Evolutionary conservation across 139 green algal genomes (phyloP).

Genomic region (Chlorella sp.): DNA sequence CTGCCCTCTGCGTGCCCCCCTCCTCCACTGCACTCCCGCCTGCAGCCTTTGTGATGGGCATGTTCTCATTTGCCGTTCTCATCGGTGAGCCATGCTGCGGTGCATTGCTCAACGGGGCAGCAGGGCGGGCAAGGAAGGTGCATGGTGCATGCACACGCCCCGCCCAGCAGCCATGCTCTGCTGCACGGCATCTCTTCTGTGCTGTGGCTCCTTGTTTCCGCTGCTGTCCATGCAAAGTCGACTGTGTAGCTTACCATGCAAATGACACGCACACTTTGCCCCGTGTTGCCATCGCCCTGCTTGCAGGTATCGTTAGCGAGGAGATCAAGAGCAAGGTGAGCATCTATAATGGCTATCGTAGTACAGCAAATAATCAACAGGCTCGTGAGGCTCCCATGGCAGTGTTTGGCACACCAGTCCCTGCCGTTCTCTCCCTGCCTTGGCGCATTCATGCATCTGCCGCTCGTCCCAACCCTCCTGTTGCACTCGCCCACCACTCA

Average conservation of each 20-base stretch:
- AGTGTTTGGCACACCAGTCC: too few relatives aligned
- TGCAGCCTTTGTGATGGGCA: not conserved
- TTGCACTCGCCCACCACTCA: not conserved
- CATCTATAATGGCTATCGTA: too few relatives aligned
- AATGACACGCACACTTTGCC: not conserved
- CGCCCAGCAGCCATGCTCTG: not conserved
- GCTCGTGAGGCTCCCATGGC: too few relatives aligned
- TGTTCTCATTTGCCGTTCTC: constrained; percentile 38
- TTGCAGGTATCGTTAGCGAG: constrained; percentile 33
- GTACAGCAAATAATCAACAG: not conserved
- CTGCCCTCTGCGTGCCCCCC: not conserved
- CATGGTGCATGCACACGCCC: not conserved
- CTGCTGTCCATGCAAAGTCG: too few relatives aligned
- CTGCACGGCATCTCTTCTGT: not conserved
- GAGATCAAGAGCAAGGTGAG: constrained; percentile 42
- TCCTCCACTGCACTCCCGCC: not conserved
- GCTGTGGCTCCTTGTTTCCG: not conserved
- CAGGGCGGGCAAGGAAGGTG: too few relatives aligned
- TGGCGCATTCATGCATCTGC: not conserved
- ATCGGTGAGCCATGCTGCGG: not conserved
- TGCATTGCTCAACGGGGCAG: not conserved
- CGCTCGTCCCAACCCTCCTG: not conserved
- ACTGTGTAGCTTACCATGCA: too few relatives aligned
- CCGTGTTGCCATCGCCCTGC: not conserved
- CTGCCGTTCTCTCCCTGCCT: too few relatives aligned